Conservation (phyloP, 2,329 filamentous ascomycete genomes). For the Ophiognomonia clavigignenti-juglandacearum region DNA sequence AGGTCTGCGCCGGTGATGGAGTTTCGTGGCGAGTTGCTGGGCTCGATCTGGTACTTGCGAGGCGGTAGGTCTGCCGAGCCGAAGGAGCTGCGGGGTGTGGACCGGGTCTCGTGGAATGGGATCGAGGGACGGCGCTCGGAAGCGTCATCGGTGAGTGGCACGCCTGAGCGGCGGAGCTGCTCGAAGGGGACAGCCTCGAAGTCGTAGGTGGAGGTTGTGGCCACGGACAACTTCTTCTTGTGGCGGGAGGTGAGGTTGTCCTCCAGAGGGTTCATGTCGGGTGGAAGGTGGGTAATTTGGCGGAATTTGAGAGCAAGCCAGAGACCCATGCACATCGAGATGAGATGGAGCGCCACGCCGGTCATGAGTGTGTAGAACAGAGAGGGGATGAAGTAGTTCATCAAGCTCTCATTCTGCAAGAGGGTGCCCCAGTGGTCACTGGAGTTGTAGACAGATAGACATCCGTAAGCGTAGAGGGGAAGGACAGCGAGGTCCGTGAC, state of each 20-base stretch:
- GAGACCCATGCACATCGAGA: slow-evolving; percentile 65
- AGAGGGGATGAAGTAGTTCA: slow-evolving; percentile 57
- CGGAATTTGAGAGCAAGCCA: slow-evolving; percentile 77
- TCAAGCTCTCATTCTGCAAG: slow-evolving; percentile 50
- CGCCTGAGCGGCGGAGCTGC: slow-evolving; percentile 36
- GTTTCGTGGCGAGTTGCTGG: slow-evolving; percentile 37
- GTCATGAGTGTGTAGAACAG: slow-evolving; percentile 65
- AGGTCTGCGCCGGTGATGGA: slow-evolving; percentile 37
- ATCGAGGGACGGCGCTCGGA: slow-evolving; percentile 52
- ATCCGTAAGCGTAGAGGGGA: slow-evolving; percentile 53
- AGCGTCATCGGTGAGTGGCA: slow-evolving; percentile 36
- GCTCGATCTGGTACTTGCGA: slow-evolving; percentile 48
- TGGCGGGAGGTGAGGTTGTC: slow-evolving; percentile 71
- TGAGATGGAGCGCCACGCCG: slow-evolving; percentile 62
- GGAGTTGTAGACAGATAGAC: slow-evolving; percentile 40
- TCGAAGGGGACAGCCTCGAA: slow-evolving; percentile 39
- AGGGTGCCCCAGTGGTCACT: slow-evolving; percentile 61
- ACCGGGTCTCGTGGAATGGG: slow-evolving; percentile 75
- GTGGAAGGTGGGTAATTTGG: slow-evolving; percentile 75
- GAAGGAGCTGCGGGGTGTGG: slow-evolving; percentile 45
- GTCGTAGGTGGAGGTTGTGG: slow-evolving; percentile 36
- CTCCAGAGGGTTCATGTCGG: slow-evolving; percentile 93
- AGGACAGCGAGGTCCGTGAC: slow-evolving; percentile 60
- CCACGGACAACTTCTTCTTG: slow-evolving; percentile 64
- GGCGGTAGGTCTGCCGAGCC: slow-evolving; percentile 52